These are phyloP conservation scores for Acacia crassicarpa DNA, from an alignment of 306 rosid species.

Conservation along the genomic window DNA sequence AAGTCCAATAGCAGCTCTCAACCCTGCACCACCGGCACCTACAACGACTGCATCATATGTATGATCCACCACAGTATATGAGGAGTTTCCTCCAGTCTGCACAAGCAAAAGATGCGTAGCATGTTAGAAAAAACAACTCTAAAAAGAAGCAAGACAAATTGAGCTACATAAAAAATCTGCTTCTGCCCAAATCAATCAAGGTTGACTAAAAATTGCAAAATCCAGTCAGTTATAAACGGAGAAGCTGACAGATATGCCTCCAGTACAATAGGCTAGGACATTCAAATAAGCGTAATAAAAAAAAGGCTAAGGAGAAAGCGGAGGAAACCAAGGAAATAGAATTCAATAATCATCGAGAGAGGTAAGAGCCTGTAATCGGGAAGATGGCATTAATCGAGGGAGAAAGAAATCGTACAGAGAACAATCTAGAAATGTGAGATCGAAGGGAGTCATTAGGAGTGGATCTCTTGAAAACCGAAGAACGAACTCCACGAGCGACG, in stretches of 20 bases:
- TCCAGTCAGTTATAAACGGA: not conserved
- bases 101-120: constrained; percentile 19
- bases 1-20: constrained; percentile 95
- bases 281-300: not conserved
- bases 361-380: not conserved
- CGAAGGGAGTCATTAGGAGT: constrained; percentile 37
- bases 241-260: not conserved
- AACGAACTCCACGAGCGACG: constrained; percentile 62
- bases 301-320: not conserved
- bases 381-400: not conserved
- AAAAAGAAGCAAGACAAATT: not conserved
- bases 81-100: constrained; percentile 63
- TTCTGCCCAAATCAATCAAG: not conserved
- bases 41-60: constrained; percentile 89
- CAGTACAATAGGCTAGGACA: not conserved
- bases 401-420: constrained; percentile 48
- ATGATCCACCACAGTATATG: constrained; percentile 91
- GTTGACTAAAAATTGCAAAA: not conserved
- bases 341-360: not conserved
- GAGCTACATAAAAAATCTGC: not conserved
- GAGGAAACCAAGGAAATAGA: not conserved
- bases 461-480: constrained; percentile 47
- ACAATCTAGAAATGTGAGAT: constrained; percentile 61
- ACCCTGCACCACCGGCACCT: constrained; percentile 98
- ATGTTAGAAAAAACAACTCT: not conserved